phyloP scores from a whole-genome alignment of 2,329 filamentous ascomycete genomes.

The Penicillium sp. region DNA sequence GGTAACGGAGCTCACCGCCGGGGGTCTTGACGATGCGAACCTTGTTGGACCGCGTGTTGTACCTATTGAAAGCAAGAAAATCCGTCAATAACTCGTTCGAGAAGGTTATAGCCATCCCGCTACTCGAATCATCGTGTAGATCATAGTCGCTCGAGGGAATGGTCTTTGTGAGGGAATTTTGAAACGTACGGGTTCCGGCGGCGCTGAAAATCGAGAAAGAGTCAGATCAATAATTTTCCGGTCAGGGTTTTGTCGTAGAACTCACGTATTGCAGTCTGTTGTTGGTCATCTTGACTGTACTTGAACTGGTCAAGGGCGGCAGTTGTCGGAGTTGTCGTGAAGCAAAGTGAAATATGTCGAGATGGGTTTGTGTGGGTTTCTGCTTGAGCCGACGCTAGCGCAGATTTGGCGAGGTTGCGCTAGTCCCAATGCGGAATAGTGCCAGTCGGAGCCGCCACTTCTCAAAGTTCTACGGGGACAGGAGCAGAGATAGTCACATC shows the following conservation, averaged over 20 bases:
- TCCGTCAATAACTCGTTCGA: conserved; percentile 33
- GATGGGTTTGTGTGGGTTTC: conserved; percentile 47
- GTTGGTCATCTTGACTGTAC: conserved; percentile 52
- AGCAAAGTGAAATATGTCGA: conserved; percentile 41
- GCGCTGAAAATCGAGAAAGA: conserved; percentile 50
- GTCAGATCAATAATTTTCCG: conserved; percentile 27
- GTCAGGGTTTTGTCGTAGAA: conserved; percentile 11
- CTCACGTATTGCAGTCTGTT: conserved; percentile 53
- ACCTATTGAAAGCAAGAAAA: conserved; percentile 54
- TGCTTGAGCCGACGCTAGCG: conserved; percentile 26
- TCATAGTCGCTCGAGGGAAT: conserved; percentile 19
- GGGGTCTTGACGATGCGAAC: conserved; percentile 95
- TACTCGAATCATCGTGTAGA: conserved; percentile 17
- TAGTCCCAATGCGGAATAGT: conserved; percentile 41
- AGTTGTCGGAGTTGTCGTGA: conserved; percentile 41
- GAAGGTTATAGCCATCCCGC: conserved; percentile 2
- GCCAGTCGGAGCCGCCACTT: conserved; percentile 33
- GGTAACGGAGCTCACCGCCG: conserved; percentile 89
- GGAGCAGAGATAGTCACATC: conserved; percentile 20
- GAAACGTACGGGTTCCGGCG: conserved; percentile 74
- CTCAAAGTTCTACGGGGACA: conserved; percentile 32
- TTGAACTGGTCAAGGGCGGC: conserved; percentile 46
- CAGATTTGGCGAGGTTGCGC: conserved; percentile 41
- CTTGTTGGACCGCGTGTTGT: conserved; percentile 98
- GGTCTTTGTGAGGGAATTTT: conserved; percentile 11